phyloP scores from a whole-genome alignment of 2,329 filamentous ascomycete species.

The Dryadomyces quercus-mongolicae region DNA sequence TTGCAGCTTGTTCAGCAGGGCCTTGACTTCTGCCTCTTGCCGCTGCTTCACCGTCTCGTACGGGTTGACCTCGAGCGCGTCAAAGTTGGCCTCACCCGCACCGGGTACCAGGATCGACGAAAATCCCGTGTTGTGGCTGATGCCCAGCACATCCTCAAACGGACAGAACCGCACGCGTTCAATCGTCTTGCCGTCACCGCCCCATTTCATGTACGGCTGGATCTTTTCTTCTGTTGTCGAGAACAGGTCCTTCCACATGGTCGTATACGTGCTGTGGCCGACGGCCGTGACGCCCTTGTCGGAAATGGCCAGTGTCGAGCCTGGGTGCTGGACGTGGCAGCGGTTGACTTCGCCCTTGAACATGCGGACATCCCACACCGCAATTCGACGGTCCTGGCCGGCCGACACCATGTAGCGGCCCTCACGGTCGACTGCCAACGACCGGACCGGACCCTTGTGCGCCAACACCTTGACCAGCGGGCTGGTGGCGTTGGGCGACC shows the following conservation, averaged over 20 bases:
- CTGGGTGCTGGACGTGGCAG: constrained; percentile 75
- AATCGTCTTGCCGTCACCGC: constrained; percentile 69
- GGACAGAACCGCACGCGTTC: constrained; percentile 86
- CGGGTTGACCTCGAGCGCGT: constrained; percentile 85
- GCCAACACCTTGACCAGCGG: constrained; percentile 85
- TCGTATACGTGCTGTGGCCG: constrained; percentile 80
- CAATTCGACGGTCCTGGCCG: constrained; percentile 14
- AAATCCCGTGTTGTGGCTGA: constrained; percentile 77
- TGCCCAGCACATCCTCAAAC: constrained; percentile 75
- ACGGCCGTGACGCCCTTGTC: constrained; percentile 81
- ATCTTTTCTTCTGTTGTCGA: constrained; percentile 61
- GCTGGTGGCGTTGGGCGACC: constrained; percentile 83
- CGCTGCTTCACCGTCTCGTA: constrained; percentile 90
- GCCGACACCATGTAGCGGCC: constrained; percentile 46
- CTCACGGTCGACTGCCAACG: constrained; percentile 74
- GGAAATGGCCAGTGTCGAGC: constrained; percentile 74
- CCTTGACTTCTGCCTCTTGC: constrained; percentile 83
- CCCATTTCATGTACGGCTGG: constrained; percentile 88
- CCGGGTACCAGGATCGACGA: constrained; percentile 83
- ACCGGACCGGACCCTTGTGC: constrained; percentile 78
- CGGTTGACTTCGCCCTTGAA: constrained; percentile 71
- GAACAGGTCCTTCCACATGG: constrained; percentile 77
- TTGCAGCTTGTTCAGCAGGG: constrained; percentile 83
- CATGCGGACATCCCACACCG: constrained; percentile 15
- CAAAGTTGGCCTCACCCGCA: constrained; percentile 93